Evolutionary conservation across 140 eudicot genomes (phyloP).

Genomic region (Ambrosia hybrid): DNA sequence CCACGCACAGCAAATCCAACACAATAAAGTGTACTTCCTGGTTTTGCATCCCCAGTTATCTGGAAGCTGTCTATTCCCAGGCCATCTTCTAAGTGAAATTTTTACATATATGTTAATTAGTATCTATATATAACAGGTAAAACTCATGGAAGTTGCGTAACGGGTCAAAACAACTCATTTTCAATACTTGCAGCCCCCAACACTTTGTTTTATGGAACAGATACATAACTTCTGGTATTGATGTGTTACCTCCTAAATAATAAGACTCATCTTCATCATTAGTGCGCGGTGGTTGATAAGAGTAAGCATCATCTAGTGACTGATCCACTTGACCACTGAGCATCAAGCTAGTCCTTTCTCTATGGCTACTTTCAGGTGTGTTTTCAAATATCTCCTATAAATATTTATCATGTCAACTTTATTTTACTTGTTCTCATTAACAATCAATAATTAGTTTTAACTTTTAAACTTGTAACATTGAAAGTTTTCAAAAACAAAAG

Average conservation of each 20-base stretch:
- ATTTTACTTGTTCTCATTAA: too few species aligned
- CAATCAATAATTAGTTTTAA: background rate
- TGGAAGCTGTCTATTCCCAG: conserved; percentile 84
- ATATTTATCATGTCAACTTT: background rate
- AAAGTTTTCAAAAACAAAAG: background rate
- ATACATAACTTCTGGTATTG: too few species aligned
- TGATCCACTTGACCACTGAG: background rate
- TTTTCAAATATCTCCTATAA: background rate
- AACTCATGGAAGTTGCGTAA: background rate
- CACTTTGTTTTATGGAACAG: too few species aligned
- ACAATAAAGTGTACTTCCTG: conserved; percentile 66
- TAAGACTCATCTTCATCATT: background rate
- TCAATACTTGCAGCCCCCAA: background rate
- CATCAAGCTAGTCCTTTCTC: background rate
- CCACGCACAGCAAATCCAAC: conserved; percentile 85
- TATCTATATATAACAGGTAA: background rate
- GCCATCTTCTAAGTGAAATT: conserved; percentile 43
- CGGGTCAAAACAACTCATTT: background rate
- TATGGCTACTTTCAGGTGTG: background rate
- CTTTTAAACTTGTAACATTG: background rate
- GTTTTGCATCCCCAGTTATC: conserved; percentile 84
- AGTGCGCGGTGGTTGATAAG: background rate
- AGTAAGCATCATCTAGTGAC: background rate
- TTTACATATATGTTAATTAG: background rate
- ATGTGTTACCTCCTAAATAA: conserved; percentile 4